A percentile compares a stretch with the other conserved stretches of the same genome.
Evolutionary conservation across 129 eudicot species (phyloP).

Genomic region (Flaveria brownii): DNA sequence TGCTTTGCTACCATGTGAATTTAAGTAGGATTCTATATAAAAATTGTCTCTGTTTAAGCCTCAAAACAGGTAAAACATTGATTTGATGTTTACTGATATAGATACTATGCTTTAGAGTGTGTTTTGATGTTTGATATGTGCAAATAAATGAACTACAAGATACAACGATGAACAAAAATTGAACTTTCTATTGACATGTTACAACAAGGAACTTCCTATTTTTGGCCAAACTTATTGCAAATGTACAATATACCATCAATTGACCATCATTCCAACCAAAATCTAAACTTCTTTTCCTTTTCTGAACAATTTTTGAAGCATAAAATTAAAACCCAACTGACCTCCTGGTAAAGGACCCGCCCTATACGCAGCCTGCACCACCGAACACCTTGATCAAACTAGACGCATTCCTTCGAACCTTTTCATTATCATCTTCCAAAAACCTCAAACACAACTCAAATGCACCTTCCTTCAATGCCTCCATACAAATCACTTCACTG

Average conservation of each 20-base stretch:
- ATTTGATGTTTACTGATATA: not conserved
- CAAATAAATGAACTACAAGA: slow-evolving; percentile 21
- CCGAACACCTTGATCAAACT: slow-evolving; percentile 75
- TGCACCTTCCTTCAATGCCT: slow-evolving; percentile 64
- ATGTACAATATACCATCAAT: slow-evolving; percentile 43
- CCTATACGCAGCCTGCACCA: slow-evolving; percentile 36
- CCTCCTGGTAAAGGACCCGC: slow-evolving; percentile 20
- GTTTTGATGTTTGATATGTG: slow-evolving; percentile 13
- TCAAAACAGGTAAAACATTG: not conserved
- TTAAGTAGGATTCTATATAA: not conserved
- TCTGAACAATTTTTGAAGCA: slow-evolving; percentile 45
- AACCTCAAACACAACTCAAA: slow-evolving; percentile 74
- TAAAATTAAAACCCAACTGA: slow-evolving; percentile 39
- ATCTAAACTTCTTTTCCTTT: slow-evolving; percentile 32
- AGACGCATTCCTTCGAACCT: slow-evolving; percentile 71
- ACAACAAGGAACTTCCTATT: slow-evolving; percentile 39
- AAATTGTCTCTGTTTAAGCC: not conserved
- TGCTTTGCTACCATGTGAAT: not conserved
- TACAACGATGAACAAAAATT: slow-evolving; percentile 37
- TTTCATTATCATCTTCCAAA: slow-evolving; percentile 86
- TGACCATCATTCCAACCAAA: slow-evolving; percentile 39
- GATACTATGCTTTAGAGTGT: not conserved
- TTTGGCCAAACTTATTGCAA: slow-evolving; percentile 46
- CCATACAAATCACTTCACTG: slow-evolving; percentile 51
- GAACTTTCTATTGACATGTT: slow-evolving; percentile 40